Conservation (phyloP, 805 yeast genomes). For the Hanseniaspora hatyaiensis region DNA sequence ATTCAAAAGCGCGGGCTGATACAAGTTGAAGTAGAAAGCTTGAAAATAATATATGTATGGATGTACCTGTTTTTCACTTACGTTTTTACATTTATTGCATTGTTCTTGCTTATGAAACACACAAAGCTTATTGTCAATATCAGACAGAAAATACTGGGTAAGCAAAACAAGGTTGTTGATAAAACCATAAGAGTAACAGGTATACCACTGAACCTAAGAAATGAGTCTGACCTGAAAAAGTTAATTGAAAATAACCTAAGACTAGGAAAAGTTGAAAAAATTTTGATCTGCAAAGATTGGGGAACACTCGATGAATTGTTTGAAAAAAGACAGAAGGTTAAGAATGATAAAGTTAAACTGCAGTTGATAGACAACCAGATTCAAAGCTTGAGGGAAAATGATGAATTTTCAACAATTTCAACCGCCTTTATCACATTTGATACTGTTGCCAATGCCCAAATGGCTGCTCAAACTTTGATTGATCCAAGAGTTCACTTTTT, state of each 20-base stretch:
- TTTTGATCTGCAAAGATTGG: conserved; percentile 85
- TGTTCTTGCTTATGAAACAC: conserved; percentile 50
- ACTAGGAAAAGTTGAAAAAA: conserved; percentile 66
- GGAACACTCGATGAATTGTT: conserved; percentile 54
- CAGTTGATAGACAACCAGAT: conserved; percentile 55
- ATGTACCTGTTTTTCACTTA: conserved; percentile 80
- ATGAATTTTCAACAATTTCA: conserved; percentile 63
- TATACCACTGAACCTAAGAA: conserved; percentile 70
- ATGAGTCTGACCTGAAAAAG: conserved; percentile 53
- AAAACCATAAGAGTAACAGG: conserved; percentile 81
- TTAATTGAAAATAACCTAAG: conserved; percentile 61
- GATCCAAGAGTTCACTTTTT: conserved; percentile 80
- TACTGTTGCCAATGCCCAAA: conserved; percentile 87
- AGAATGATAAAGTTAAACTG: conserved; percentile 36
- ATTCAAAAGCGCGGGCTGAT: conserved; percentile 22
- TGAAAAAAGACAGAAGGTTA: conserved; percentile 41
- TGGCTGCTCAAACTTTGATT: conserved; percentile 89
- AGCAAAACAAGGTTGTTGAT: conserved; percentile 81
- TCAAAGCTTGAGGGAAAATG: conserved; percentile 47
- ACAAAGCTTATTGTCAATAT: conserved; percentile 63
- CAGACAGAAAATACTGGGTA: conserved; percentile 72
- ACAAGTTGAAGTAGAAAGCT: conserved; percentile 38
- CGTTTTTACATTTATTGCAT: conserved; percentile 60
- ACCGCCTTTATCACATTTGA: conserved; percentile 93
- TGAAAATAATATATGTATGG: conserved; percentile 43